phyloP scores from a whole-genome alignment of 768 basidiomycete genomes.

The Lentinula aciculospora region DNA sequence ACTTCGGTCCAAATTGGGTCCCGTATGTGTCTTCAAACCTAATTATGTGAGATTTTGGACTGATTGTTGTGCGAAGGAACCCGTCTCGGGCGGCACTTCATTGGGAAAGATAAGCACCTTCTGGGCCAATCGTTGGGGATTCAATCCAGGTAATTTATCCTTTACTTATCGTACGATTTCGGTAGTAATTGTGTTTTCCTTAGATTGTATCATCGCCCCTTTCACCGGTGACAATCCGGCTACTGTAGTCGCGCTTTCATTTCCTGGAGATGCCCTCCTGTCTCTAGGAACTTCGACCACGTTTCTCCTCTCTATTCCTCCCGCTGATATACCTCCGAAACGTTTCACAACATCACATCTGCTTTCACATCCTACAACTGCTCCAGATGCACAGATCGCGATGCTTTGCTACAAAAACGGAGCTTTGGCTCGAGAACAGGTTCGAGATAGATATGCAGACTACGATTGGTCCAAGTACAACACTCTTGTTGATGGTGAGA shows the following conservation, averaged over 20 bases:
- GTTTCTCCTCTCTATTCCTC: slow-evolving; percentile 72
- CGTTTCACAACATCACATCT: slow-evolving; percentile 73
- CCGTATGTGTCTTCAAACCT: slow-evolving; percentile 10
- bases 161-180: background rate
- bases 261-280: slow-evolving; percentile 76
- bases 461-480: slow-evolving; percentile 69
- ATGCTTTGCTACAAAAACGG: slow-evolving; percentile 95
- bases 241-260: slow-evolving; percentile 68
- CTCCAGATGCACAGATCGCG: slow-evolving; percentile 59
- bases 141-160: slow-evolving; percentile 46
- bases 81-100: slow-evolving; percentile 62
- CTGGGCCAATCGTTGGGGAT: slow-evolving; percentile 76
- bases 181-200: background rate
- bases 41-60: background rate
- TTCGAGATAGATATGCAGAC: slow-evolving; percentile 60
- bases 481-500: slow-evolving; percentile 46
- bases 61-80: slow-evolving; percentile 32
- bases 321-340: slow-evolving; percentile 55
- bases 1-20: slow-evolving; percentile 64
- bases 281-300: slow-evolving; percentile 90
- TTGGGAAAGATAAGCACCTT: slow-evolving; percentile 63
- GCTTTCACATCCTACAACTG: slow-evolving; percentile 63
- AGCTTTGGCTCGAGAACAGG: slow-evolving; percentile 72
- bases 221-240: slow-evolving; percentile 92
- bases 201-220: slow-evolving; percentile 74